A percentile compares a stretch with the other conserved stretches of the same genome.
phyloP scores from a whole-genome alignment of 495 filamentous ascomycete species.

The Podospora comata region DNA sequence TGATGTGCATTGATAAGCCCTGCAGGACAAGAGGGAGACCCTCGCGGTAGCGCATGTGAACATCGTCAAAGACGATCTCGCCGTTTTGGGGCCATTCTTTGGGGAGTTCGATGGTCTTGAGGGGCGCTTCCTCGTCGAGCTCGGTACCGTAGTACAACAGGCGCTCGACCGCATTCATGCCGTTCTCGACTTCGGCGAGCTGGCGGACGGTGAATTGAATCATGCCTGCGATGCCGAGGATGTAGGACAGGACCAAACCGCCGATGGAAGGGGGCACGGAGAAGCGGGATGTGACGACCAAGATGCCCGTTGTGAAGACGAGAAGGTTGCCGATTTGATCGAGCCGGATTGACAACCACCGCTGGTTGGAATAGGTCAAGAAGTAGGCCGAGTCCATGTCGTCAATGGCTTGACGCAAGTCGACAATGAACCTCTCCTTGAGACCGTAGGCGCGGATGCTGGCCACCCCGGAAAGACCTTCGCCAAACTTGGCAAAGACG shows the following conservation, averaged over 20 bases:
- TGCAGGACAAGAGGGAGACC: constrained; percentile 82
- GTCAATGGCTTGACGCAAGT: constrained; percentile 70
- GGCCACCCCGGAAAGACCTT: constrained; percentile 77
- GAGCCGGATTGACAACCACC: constrained; percentile 82
- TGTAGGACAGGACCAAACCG: constrained; percentile 87
- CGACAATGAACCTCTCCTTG: constrained; percentile 64
- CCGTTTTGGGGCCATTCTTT: constrained; percentile 78
- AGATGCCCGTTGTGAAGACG: constrained; percentile 81
- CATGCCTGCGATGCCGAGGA: constrained; percentile 92
- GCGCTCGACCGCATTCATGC: constrained; percentile 94
- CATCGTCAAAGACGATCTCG: constrained; percentile 78
- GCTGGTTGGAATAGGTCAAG: constrained; percentile 88
- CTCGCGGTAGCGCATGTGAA: constrained; percentile 85
- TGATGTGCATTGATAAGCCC: constrained; percentile 71
- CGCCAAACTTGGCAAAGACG: constrained; percentile 89
- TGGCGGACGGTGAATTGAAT: constrained; percentile 93
- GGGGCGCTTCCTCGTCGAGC: constrained; percentile 83
- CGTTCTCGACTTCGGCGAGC: constrained; percentile 93
- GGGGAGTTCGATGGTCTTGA: constrained; percentile 65
- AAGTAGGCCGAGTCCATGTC: constrained; percentile 93
- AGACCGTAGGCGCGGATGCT: constrained; percentile 88
- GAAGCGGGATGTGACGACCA: constrained; percentile 94
- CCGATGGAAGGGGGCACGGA: constrained; percentile 76
- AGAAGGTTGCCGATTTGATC: constrained; percentile 78
- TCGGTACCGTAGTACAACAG: constrained; percentile 86